Evolutionary conservation across 1,284 basidiomycete species (phyloP).

Genomic region (Moniliophthora roreri): DNA sequence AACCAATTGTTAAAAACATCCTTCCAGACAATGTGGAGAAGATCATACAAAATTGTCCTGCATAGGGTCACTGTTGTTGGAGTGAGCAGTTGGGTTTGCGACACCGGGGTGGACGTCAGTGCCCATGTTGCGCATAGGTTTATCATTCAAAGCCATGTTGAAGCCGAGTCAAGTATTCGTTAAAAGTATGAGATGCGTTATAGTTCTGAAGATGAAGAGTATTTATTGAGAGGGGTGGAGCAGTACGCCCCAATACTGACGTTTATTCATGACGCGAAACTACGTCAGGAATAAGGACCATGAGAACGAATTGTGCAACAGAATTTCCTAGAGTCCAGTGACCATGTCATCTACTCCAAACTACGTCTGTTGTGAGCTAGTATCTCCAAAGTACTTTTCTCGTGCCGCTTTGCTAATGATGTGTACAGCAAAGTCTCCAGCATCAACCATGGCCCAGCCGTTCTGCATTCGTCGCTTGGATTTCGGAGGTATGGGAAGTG

Average conservation of each 20-base stretch:
- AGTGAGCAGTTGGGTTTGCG: conserved; percentile 43
- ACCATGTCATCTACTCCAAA: background rate
- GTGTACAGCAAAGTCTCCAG: conserved; percentile 75
- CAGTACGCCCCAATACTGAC: too few relatives aligned
- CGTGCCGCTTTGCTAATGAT: conserved; percentile 61
- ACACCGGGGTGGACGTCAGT: conserved; percentile 42
- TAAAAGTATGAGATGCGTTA: background rate
- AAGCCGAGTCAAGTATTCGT: too few relatives aligned
- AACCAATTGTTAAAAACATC: background rate
- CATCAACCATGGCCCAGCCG: conserved; percentile 83
- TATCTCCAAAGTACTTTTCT: conserved; percentile 57
- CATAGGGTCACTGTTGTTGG: conserved; percentile 36
- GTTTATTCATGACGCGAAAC: too few relatives aligned
- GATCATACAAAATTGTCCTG: conserved; percentile 41
- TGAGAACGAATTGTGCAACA: background rate
- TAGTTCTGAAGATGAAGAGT: too few relatives aligned
- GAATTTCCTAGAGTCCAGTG: background rate
- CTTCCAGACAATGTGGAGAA: background rate
- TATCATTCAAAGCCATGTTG: conserved; percentile 32
- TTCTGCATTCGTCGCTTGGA: conserved; percentile 55
- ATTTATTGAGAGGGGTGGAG: too few relatives aligned
- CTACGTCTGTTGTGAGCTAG: conserved; percentile 1
- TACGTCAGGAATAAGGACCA: too few relatives aligned
- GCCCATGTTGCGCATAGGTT: conserved; percentile 30
- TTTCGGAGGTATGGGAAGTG: conserved; percentile 59